These are phyloP conservation scores for Lepiota brunneoincarnata DNA, from an alignment of 768 basidiomycete genomes.

Conservation along the genomic window DNA sequence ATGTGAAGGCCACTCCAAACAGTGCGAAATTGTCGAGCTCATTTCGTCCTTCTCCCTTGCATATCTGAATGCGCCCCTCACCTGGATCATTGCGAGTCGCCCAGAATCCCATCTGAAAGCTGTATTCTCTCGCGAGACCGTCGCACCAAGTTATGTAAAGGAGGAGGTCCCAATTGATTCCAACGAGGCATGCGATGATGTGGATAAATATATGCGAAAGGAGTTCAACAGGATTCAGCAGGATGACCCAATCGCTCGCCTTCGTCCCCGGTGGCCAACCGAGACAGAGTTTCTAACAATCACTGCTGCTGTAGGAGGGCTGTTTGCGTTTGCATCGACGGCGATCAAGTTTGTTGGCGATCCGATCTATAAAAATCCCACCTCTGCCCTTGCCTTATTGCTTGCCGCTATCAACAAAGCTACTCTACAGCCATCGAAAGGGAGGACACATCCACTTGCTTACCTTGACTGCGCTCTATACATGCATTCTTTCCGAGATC, in stretches of 20 bases:
- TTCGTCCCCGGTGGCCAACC: background rate
- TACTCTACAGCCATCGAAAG: background rate
- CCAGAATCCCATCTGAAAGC: constrained; percentile 21
- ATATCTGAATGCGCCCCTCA: constrained; percentile 11
- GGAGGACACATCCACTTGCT: background rate
- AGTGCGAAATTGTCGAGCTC: constrained; percentile 14
- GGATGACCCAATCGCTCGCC: background rate
- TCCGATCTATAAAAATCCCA: no score
- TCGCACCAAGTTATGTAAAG: background rate
- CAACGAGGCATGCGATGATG: constrained; percentile 15
- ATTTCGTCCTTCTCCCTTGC: background rate
- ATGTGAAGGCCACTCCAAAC: constrained; percentile 11
- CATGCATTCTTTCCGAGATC: background rate
- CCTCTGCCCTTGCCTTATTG: background rate
- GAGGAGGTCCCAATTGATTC: constrained; percentile 11
- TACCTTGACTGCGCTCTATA: background rate
- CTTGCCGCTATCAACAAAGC: background rate
- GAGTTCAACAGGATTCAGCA: constrained; percentile 12
- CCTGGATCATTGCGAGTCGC: constrained; percentile 22
- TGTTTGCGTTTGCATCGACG: background rate
- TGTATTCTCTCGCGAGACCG: constrained; percentile 1
- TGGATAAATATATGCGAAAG: constrained; percentile 15
- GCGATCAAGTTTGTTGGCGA: background rate
- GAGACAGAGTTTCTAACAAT: background rate
- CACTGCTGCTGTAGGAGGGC: background rate